Evolutionary conservation across 2,329 filamentous ascomycete genomes (phyloP).

Genomic region (Leptographium procerum): DNA sequence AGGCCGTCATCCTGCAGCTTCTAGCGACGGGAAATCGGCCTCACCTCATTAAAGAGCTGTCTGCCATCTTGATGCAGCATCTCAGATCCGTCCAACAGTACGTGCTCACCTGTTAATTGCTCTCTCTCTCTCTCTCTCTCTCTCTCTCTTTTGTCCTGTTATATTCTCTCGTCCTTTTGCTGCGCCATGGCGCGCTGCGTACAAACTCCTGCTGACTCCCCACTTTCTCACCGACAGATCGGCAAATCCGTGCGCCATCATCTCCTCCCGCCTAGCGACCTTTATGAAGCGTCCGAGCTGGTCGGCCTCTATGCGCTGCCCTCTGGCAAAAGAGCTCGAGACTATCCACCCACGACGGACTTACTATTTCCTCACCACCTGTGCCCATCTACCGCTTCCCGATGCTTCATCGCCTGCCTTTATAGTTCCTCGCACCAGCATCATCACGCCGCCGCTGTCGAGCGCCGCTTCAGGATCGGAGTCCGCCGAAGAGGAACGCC

Average conservation of each 20-base stretch:
- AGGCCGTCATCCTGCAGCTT: slow-evolving; percentile 77
- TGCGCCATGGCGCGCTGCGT: not conserved
- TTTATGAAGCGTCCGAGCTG: slow-evolving; percentile 81
- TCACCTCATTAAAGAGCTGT: slow-evolving; percentile 89
- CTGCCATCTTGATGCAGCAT: slow-evolving; percentile 61
- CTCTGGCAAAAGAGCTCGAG: slow-evolving; percentile 85
- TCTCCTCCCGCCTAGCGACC: slow-evolving; percentile 79
- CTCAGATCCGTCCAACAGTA: slow-evolving; percentile 87
- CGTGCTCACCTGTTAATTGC: slow-evolving; percentile 34
- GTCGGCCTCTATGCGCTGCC: slow-evolving; percentile 70
- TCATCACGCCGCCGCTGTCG: slow-evolving; percentile 78
- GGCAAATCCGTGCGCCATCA: slow-evolving; percentile 87
- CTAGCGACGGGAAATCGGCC: slow-evolving; percentile 85
- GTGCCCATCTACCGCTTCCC: slow-evolving; percentile 69
- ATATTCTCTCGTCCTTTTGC: too few relatives aligned
- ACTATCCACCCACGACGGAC: slow-evolving; percentile 86
- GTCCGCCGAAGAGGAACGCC: slow-evolving; percentile 55
- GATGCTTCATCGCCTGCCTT: slow-evolving; percentile 39
- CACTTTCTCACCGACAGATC: slow-evolving; percentile 52
- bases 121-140: not conserved
- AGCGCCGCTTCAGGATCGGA: slow-evolving; percentile 57
- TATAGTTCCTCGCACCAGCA: slow-evolving; percentile 36
- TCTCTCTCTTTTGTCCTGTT: slow-evolving; percentile 6
- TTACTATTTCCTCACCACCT: slow-evolving; percentile 93
- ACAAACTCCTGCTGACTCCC: not conserved